phyloP scores from a whole-genome alignment of 176 grass and related monocot genomes.

The Cenchrus purpureus region DNA sequence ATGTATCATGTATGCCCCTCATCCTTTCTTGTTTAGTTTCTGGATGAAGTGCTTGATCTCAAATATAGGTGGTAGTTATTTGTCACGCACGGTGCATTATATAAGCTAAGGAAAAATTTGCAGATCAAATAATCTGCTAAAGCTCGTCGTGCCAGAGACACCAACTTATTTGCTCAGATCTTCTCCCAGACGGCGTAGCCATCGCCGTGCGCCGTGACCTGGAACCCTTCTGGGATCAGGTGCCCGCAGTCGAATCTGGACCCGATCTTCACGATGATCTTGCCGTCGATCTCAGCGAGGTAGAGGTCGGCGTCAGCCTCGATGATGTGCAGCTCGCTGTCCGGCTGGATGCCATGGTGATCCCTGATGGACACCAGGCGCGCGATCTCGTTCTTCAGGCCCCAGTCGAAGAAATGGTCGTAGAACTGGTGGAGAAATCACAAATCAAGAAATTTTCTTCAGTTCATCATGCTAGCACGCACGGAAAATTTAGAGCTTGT shows the following conservation, averaged over 20 bases:
- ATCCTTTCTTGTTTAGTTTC: not conserved
- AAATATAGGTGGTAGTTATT: not conserved
- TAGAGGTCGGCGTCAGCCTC: constrained; percentile 70
- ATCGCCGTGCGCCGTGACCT: constrained; percentile 49
- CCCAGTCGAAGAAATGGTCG: constrained; percentile 79
- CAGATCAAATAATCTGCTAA: constrained; percentile 12
- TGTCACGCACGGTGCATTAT: not conserved
- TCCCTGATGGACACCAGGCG: constrained; percentile 57
- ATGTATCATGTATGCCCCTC: not conserved
- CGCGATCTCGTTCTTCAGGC: constrained; percentile 62
- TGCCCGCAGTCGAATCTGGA: constrained; percentile 40
- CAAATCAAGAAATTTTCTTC: not conserved
- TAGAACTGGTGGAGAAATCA: constrained; percentile 59
- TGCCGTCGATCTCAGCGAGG: constrained; percentile 67
- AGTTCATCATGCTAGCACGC: not conserved
- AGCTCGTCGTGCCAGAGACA: not conserved
- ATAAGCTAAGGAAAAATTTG: not conserved
- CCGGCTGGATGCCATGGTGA: constrained; percentile 48
- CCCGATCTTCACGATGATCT: constrained; percentile 64
- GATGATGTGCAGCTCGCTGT: constrained; percentile 64
- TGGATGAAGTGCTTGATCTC: constrained; percentile 12
- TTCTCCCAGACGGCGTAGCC: constrained; percentile 74
- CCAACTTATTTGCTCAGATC: not conserved
- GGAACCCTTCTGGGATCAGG: constrained; percentile 55
- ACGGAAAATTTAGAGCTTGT: not conserved